Percentiles rank a stretch among this genome's conserved stretches.
phyloP scores from a whole-genome alignment of 2,329 filamentous ascomycete species.

The Thielaviopsis ethacetica region DNA sequence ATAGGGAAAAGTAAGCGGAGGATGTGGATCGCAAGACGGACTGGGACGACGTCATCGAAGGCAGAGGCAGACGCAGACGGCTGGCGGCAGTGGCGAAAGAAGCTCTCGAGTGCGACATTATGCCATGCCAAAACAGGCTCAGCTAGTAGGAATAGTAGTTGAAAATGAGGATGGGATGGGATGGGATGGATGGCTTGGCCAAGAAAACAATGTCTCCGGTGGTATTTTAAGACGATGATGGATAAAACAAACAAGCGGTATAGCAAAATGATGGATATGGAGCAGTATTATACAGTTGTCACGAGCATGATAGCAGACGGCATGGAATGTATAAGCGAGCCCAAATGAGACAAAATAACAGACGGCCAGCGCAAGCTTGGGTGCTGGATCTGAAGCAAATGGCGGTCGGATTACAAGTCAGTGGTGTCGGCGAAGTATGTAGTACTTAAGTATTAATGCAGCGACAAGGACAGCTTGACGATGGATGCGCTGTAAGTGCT shows the following conservation, averaged over 20 bases:
- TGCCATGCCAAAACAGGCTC: not conserved
- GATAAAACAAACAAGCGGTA: not conserved
- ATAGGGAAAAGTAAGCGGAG: not conserved
- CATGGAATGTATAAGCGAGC: not conserved
- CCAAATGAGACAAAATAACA: not conserved
- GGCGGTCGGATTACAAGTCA: not conserved
- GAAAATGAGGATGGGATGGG: not conserved
- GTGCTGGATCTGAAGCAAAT: not conserved
- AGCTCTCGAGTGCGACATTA: conserved; percentile 5
- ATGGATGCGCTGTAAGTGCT: not conserved
- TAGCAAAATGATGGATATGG: not conserved
- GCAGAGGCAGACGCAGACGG: not conserved
- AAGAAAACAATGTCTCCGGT: not conserved
- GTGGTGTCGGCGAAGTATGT: not conserved
- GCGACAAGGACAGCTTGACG: not conserved
- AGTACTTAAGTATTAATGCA: not conserved
- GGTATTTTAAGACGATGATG: not conserved
- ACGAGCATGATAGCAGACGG: not conserved
- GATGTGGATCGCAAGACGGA: not conserved
- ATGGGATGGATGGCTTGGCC: not conserved
- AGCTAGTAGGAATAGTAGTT: not conserved
- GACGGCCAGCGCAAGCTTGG: not conserved
- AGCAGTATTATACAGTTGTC: not conserved
- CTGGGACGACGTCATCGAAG: conserved; percentile 4
- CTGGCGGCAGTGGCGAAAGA: not conserved